These are phyloP conservation scores for Lactarius pseudohatsudake DNA, from an alignment of 768 basidiomycete species.

Conservation along the genomic window DNA sequence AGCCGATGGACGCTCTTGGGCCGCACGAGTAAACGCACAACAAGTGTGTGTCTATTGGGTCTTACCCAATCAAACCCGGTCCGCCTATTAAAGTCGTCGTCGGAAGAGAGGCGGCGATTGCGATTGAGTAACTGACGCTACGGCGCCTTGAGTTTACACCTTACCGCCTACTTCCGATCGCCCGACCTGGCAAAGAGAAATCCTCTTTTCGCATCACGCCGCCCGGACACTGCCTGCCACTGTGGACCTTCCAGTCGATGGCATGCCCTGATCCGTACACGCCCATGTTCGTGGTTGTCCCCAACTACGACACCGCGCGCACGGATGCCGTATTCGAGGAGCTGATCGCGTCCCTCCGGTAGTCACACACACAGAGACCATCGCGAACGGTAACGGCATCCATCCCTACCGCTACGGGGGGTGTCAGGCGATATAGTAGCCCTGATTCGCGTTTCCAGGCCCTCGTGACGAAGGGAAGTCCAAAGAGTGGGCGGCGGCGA, in stretches of 20 bases:
- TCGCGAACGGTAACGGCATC: neutral
- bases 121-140: slow-evolving; percentile 18
- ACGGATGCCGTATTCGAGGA: too few species aligned
- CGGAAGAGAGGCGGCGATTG: slow-evolving; percentile 6
- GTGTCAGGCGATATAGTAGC: neutral
- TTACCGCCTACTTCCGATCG: neutral
- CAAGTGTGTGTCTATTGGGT: neutral
- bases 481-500: neutral
- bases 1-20: slow-evolving; percentile 10
- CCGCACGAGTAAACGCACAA: slow-evolving; percentile 5
- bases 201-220: slow-evolving; percentile 6
- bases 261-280: neutral
- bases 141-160: neutral
- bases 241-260: slow-evolving; percentile 1
- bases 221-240: neutral
- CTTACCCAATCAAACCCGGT: neutral
- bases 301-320: neutral
- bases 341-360: too few species aligned
- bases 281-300: neutral
- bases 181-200: slow-evolving; percentile 2
- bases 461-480: neutral
- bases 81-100: slow-evolving; percentile 6
- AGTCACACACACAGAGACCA: too few species aligned
- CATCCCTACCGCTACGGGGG: neutral
- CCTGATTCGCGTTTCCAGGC: slow-evolving; percentile 6